Base-by-base conservation (phyloP, 495 filamentous ascomycete species). In the Penicillium chermesinum region DNA sequence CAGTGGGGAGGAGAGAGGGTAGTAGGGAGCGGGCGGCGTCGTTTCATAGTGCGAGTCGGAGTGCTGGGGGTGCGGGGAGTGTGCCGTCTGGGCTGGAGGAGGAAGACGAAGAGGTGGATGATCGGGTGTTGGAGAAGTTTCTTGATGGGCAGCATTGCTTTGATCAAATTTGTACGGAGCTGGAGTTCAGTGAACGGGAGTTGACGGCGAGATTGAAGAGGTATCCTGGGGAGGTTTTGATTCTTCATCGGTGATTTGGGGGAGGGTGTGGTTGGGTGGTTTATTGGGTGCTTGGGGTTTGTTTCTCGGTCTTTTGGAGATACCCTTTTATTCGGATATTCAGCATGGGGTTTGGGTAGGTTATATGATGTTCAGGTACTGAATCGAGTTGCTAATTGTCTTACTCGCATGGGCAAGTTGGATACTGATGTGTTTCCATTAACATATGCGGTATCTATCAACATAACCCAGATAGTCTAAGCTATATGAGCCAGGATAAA, bases 161-260 rank as follows among this genome's bases (percentile, higher is more conserved):
- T 62, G 90, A 95, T 70, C 84, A 95, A 76, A 91, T 95, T 49
- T 91, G 88, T 57, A 88, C 87, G 13, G 89, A 91, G 73, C 47
- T 82, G 49, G 72, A 77, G 60, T 66, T 80, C 30, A 76, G 78
- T 50, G 79, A 82, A 63, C 69, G 61, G 49, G 78, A 80, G 45
- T 59, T 82, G 46, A 73, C 72, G 48, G 61, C 53, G 38, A 63
- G 72, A 48, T 54, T 82, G 59, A 79, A 79, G 59, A 64, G 69
- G 35, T 69, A 67, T 60, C 62, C 63, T 3, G 69, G 69, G 40
- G 75, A 78, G 55, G 74, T 81, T 14, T 53, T 76, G 54, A 77
- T 82, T 54, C 61, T 82, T 18, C 76, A 79, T 64, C 69, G 80
- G 22, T 83, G 64, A 75, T 48, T n/a, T n/a, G n/a, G n/a, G n/a